Base-by-base conservation (phyloP, 768 basidiomycete species). In the Chalciporus chontae region DNA sequence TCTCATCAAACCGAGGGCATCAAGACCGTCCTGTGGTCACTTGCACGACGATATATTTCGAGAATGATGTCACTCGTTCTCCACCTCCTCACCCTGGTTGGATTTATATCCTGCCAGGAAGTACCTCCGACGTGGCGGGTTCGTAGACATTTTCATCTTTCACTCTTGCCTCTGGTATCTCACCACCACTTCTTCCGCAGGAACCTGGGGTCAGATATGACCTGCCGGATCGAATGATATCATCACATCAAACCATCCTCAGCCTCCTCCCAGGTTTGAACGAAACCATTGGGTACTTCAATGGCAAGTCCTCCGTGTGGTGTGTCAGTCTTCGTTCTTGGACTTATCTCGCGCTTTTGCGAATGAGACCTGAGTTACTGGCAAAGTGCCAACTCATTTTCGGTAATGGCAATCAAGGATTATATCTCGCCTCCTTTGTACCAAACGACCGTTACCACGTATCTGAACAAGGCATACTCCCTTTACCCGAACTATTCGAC, bases 361-460 rank as follows among this genome's bases (percentile, higher is more conserved):
- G 27, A 40, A 36, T 7, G 42, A 77, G 78, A 73, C 6, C 72
- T 81, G 36, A 71, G 76, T 34, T 79, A 71, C 50, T 80, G 79
- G 79, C 77, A 79, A 55, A 67, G 75, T 19, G 79, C 68, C 2
- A 81, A 80, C 44, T 77, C 73, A 9, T 76, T 69, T 62, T 75
- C 77, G 15, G 73, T 71, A n/a, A 68, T 76, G 65, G 78, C 76
- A 1, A 77, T 78, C 21, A 44, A 46, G 9, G 54, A 52, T 17
- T 17, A 31, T 10, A 9, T 57, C 41, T 49, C 44, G 23, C 37
- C 18, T 32, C 8, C 18, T 8, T 24, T 19, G 18, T 47, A 56
- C 32, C 46, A 57, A 46, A 44, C 13, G 5, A 8, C 38, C 1
- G 54, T 55, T 19, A 48, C 47, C 18, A 36, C 40, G 4, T 53